Percentiles rank a stretch among this genome's conserved stretches.
phyloP scores from a whole-genome alignment of 2,329 filamentous ascomycete genomes.

The Neobulgaria alba region DNA sequence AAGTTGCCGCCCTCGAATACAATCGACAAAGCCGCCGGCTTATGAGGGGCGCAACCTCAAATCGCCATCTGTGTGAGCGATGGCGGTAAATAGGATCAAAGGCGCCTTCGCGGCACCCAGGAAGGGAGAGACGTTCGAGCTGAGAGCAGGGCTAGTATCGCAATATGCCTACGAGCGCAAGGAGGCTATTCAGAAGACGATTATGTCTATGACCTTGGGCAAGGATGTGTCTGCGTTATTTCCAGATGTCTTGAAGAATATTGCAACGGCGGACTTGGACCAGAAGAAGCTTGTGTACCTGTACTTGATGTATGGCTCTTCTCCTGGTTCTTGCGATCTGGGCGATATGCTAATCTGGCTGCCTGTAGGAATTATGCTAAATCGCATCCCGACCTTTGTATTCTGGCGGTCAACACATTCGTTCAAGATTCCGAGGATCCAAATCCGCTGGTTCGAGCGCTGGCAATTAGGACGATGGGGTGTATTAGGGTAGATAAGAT shows the following conservation, averaged over 20 bases:
- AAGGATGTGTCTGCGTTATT: constrained; percentile 98
- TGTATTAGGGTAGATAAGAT: constrained; percentile 98
- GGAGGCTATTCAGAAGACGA: constrained; percentile 98
- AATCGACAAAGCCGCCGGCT: constrained; percentile 20
- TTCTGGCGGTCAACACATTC: constrained; percentile 97
- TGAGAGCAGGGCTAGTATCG: constrained; percentile 89
- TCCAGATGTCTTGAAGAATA: constrained; percentile 97
- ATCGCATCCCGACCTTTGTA: constrained; percentile 95
- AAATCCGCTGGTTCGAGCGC: constrained; percentile 86
- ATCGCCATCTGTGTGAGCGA: constrained; percentile 38
- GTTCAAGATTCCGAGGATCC: constrained; percentile 98
- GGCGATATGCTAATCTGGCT: constrained; percentile 7
- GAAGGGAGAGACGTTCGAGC: constrained; percentile 97
- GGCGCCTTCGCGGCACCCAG: constrained; percentile 86
- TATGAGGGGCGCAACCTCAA: constrained; percentile 30
- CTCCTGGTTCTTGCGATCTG: not conserved
- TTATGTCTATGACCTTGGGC: constrained; percentile 99
- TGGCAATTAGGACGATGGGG: constrained; percentile 96
- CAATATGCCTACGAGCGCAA: constrained; percentile 99
- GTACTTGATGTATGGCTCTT: constrained; percentile 69
- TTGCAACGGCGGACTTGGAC: constrained; percentile 86
- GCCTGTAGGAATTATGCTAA: constrained; percentile 89
- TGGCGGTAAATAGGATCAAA: constrained; percentile 94
- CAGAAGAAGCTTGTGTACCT: constrained; percentile 99
- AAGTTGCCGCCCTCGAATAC: not conserved